Evolutionary conservation across 192 early-diverging fungal species (phyloP).

Genomic region (Coemansia asiatica): DNA sequence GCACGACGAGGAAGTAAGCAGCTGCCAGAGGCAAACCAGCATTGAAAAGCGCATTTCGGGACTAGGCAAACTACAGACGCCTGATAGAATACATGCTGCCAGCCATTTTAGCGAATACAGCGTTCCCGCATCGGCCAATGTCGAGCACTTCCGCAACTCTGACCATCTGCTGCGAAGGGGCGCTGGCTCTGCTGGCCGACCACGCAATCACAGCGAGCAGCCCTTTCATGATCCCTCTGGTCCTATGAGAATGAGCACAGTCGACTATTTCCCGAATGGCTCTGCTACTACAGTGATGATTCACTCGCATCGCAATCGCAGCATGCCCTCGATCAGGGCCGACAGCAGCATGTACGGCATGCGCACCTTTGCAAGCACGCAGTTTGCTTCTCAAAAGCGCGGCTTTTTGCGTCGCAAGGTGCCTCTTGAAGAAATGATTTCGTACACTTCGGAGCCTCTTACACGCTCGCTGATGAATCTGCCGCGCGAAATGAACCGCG

Average conservation of each 20-base stretch:
- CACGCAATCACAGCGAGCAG: conserved; percentile 31
- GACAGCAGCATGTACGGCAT: conserved; percentile 41
- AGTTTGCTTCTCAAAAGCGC: conserved; percentile 85
- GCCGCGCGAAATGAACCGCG: conserved; percentile 78
- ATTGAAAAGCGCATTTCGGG: not conserved
- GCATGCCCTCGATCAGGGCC: conserved; percentile 75
- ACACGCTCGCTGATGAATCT: conserved; percentile 79
- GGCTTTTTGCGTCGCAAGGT: conserved; percentile 84
- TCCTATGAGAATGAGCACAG: conserved; percentile 25
- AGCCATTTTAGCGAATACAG: conserved; percentile 25
- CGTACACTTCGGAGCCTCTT: conserved; percentile 65
- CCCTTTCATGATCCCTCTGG: conserved; percentile 11
- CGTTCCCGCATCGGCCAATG: conserved; percentile 37
- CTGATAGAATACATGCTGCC: conserved; percentile 7
- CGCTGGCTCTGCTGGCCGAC: conserved; percentile 9
- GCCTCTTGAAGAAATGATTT: conserved; percentile 86
- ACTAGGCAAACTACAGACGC: conserved; percentile 4
- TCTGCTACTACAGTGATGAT: conserved; percentile 22
- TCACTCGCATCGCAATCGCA: conserved; percentile 61
- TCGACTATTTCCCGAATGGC: conserved; percentile 31
- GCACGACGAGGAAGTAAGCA: conserved; percentile 1
- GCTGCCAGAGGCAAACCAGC: not conserved
- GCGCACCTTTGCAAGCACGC: conserved; percentile 84
- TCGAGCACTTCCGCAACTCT: conserved; percentile 34
- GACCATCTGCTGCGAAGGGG: conserved; percentile 13